These are phyloP conservation scores for Boletus semigastroideus DNA, from an alignment of 1,284 basidiomycete species.

Conservation along the genomic window DNA sequence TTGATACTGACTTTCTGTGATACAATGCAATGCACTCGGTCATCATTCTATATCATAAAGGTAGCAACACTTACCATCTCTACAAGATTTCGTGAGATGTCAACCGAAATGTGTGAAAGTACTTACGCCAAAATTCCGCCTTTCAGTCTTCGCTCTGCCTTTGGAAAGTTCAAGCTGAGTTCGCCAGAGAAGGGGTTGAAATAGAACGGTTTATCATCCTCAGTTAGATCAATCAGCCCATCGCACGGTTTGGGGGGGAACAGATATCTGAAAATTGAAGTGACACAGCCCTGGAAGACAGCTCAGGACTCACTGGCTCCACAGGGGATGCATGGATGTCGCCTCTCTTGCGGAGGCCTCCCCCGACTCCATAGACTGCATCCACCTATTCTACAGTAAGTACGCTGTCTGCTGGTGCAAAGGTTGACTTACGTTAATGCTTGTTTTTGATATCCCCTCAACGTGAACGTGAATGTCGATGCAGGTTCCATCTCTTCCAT, in stretches of 20 bases:
- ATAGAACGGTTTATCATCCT: conserved; percentile 74
- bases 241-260: conserved; percentile 60
- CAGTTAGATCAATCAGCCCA: conserved; percentile 66
- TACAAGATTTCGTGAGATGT: conserved; percentile 27
- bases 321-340: conserved; percentile 86
- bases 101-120: conserved; percentile 9
- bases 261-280: conserved; percentile 50
- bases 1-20: conserved; percentile 37
- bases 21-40: not conserved
- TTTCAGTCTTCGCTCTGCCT: conserved; percentile 73
- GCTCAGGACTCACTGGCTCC: conserved; percentile 75
- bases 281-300: conserved; percentile 2
- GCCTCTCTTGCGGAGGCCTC: conserved; percentile 68
- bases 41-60: conserved; percentile 5
- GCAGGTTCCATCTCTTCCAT: conserved; percentile 85
- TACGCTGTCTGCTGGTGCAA: not conserved
- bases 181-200: conserved; percentile 97
- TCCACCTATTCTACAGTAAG: conserved; percentile 64
- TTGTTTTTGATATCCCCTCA: conserved; percentile 94
- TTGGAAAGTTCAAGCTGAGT: conserved; percentile 84
- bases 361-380: conserved; percentile 85
- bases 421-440: conserved; percentile 63
- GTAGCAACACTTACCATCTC: conserved; percentile 50
- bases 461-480: conserved; percentile 72
- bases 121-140: conserved; percentile 89